Evolutionary conservation across 225 moss, liverwort and hornwort species (phyloP), one percentile per base, ranked within the genome.

Genomic region (Thuidium tamariscinum): DNA sequence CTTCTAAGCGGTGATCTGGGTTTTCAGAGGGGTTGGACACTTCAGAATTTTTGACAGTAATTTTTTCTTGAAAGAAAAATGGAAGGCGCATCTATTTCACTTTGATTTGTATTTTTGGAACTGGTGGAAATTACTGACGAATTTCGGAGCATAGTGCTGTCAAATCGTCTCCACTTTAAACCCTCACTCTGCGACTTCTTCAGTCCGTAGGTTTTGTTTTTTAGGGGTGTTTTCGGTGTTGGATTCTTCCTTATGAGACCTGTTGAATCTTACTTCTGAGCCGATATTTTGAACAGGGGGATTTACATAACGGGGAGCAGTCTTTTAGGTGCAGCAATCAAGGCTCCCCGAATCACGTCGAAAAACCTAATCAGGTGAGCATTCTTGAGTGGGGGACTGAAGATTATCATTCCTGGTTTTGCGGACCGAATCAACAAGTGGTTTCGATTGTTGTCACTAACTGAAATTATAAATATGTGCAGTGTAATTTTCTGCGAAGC

Each of bases 401-500:
- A 17, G 48, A 63, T 72, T 30, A 21, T 11, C 37, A 32, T 55
- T 39, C 54, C 16, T 84, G 25, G 51, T 75, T 34, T 70, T 21
- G 23, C 65, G 51, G 84, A 37, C 41, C 19, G 20, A 46, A 76
- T 44, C 26, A 74, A 36, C 22, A 46, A 54, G 70, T 83, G 48
- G 41, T 46, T 42, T 82, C 30, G 39, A 48, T 48, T 75, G 62
- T 80, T 14, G 20, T 21, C 63, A 71, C 57, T 89, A 46, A 91
- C 16, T n/a, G 55, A 37, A 26, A 23, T 21, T 85, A 6, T 37
- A 30, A 73, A 62, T 51, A 9, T 65, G n/a, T 89, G 90, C 95
- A 99, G 97, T 93, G 96, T 99, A 79, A 99, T 99, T 89, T 99
- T 99, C 71, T 99, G 99, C 90, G 97, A 99, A 85, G 99, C 99